Conservation (phyloP, 2,329 filamentous ascomycete species). For the Xylariaceae sp. region DNA sequence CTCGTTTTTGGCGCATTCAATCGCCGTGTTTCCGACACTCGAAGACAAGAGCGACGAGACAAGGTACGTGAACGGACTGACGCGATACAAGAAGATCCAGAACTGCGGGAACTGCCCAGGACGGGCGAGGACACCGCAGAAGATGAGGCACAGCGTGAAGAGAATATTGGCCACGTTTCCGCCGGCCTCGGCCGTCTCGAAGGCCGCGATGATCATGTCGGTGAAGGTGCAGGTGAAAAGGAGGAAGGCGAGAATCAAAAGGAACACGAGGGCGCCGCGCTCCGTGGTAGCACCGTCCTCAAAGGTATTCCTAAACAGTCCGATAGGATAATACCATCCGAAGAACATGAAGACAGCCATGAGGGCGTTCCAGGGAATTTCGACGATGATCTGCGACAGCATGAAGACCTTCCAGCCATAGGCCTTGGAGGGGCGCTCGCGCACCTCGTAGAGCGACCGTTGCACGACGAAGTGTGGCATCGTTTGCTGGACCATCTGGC, state of each 20-base stretch:
- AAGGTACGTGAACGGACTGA: slow-evolving; percentile 78
- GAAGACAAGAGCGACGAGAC: slow-evolving; percentile 70
- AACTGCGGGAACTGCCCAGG: slow-evolving; percentile 70
- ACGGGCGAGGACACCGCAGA: slow-evolving; percentile 75
- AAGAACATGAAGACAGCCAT: slow-evolving; percentile 80
- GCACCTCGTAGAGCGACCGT: slow-evolving; percentile 81
- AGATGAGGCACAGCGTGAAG: slow-evolving; percentile 76
- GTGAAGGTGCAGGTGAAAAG: slow-evolving; percentile 84
- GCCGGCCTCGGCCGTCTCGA: slow-evolving; percentile 76
- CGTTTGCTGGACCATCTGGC: slow-evolving; percentile 77
- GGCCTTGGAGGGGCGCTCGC: slow-evolving; percentile 82
- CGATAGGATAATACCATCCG: slow-evolving; percentile 87
- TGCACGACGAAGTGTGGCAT: slow-evolving; percentile 89
- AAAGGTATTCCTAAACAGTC: slow-evolving; percentile 73
- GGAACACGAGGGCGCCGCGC: slow-evolving; percentile 79
- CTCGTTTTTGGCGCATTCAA: slow-evolving; percentile 71
- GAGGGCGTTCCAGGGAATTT: slow-evolving; percentile 83
- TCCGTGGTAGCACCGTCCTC: slow-evolving; percentile 66
- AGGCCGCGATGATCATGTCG: slow-evolving; percentile 76
- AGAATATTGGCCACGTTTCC: slow-evolving; percentile 78
- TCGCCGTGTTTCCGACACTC: slow-evolving; percentile 65
- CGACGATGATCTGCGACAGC: slow-evolving; percentile 81
- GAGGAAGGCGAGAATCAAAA: slow-evolving; percentile 77
- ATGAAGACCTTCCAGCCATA: slow-evolving; percentile 89
- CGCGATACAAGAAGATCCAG: slow-evolving; percentile 79